Conservation (phyloP, 1,139 yeast species). For the Spencermartinsiella ligniputridi region DNA sequence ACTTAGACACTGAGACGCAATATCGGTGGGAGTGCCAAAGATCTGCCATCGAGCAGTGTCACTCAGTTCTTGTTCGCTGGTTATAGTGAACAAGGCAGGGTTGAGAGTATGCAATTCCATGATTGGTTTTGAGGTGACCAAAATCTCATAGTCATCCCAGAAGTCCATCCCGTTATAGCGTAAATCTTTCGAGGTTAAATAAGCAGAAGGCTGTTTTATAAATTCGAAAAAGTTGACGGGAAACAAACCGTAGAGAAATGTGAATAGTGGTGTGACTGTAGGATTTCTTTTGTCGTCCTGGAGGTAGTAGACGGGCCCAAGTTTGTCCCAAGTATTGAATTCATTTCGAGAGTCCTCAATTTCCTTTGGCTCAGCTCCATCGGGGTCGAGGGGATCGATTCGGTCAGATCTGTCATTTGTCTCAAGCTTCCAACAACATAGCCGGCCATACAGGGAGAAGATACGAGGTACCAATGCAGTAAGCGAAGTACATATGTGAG, state of each 20-base stretch:
- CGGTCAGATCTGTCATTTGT: constrained; percentile 3
- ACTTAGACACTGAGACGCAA: constrained; percentile 35
- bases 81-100: constrained; percentile 42
- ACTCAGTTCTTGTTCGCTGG: constrained; percentile 41
- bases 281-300: constrained; percentile 22
- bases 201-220: constrained; percentile 40
- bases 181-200: constrained; percentile 23
- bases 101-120: constrained; percentile 42
- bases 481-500: constrained; percentile 44
- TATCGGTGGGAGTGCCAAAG: constrained; percentile 33
- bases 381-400: neutral
- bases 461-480: constrained; percentile 41
- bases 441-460: constrained; percentile 44
- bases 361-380: constrained; percentile 7
- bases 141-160: constrained; percentile 35
- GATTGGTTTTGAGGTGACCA: constrained; percentile 27
- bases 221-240: constrained; percentile 50
- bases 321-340: constrained; percentile 32
- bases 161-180: constrained; percentile 24
- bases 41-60: constrained; percentile 34
- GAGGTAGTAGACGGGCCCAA: constrained; percentile 21
- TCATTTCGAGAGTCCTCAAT: constrained; percentile 13
- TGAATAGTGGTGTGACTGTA: constrained; percentile 35
- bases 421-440: constrained; percentile 37
- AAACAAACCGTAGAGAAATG: constrained; percentile 57